Evolutionary conservation across 176 grass and related monocot species (phyloP).

Genomic region (Cocos nucifera): DNA sequence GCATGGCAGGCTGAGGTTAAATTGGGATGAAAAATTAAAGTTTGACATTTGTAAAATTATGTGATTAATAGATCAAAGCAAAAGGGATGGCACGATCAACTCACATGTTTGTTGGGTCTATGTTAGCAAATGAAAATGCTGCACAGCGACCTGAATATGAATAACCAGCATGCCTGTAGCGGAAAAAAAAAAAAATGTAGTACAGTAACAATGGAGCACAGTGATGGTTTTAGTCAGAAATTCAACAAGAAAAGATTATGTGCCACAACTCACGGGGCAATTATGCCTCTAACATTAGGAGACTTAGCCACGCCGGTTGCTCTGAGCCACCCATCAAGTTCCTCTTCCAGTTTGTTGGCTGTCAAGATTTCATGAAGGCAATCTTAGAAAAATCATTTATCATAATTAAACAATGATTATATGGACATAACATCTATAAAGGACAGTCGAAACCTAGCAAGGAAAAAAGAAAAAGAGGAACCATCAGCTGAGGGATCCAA

Average conservation of each 20-base stretch:
- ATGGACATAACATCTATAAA: no score
- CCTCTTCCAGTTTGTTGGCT: constrained; percentile 77
- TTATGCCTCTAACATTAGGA: constrained; percentile 73
- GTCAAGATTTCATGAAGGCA: neutral
- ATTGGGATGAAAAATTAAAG: neutral
- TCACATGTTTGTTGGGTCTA: constrained; percentile 87
- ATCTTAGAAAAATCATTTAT: neutral
- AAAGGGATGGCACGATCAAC: constrained; percentile 17
- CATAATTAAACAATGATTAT: no score
- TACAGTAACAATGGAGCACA: neutral
- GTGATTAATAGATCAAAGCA: neutral
- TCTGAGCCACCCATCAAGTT: constrained; percentile 66
- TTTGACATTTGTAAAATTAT: neutral
- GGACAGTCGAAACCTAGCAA: no score
- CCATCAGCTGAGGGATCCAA: no score
- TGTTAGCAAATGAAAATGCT: constrained; percentile 95
- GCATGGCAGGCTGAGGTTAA: neutral
- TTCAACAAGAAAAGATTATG: no score
- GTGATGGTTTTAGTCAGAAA: neutral
- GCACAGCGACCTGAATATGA: constrained; percentile 90
- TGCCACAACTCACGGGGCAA: constrained; percentile 73
- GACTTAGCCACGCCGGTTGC: constrained; percentile 60
- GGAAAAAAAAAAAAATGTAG: constrained; percentile 23
- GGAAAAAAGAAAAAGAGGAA: no score
- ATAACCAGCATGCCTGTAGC: constrained; percentile 90